Percentiles rank a stretch among this genome's conserved stretches.
Evolutionary conservation across 129 eudicot genomes (phyloP).

Genomic region (Glebionis coronaria): DNA sequence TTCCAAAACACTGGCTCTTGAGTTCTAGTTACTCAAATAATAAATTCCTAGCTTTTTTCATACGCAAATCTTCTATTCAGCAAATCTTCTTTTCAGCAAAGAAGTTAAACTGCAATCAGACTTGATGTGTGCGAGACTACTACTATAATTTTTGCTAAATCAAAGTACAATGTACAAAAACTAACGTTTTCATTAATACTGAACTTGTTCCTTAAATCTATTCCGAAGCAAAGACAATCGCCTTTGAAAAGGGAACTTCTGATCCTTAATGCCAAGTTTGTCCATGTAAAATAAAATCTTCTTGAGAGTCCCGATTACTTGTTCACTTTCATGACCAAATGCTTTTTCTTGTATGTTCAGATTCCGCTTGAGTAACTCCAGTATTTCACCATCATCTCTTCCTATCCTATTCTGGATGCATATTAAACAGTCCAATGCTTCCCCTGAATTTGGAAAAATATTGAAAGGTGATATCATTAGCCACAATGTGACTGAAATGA

Average conservation of each 20-base stretch:
- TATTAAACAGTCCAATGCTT: constrained; percentile 89
- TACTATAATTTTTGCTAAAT: too few relatives aligned
- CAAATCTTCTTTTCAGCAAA: background rate
- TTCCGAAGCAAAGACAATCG: constrained; percentile 55
- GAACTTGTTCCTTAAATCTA: constrained; percentile 50
- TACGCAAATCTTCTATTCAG: background rate
- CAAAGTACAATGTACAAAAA: background rate
- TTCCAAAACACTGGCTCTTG: background rate
- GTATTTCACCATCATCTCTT: constrained; percentile 51
- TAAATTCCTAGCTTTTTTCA: background rate
- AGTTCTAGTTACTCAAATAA: background rate
- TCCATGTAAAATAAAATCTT: constrained; percentile 71
- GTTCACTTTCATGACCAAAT: constrained; percentile 70
- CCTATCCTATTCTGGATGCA: constrained; percentile 66
- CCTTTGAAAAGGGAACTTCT: constrained; percentile 60
- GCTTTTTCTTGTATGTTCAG: constrained; percentile 75
- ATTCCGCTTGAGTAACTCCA: constrained; percentile 64
- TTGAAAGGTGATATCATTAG: background rate
- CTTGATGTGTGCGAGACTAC: too few relatives aligned
- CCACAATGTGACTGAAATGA: background rate
- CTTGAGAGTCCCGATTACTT: constrained; percentile 66
- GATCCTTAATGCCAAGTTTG: constrained; percentile 62
- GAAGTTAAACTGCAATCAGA: background rate
- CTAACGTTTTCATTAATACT: constrained; percentile 17
- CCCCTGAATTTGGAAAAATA: constrained; percentile 50